Base-by-base conservation (phyloP, 192 early-diverging fungal species). In the Umbelopsis vinacea region DNA sequence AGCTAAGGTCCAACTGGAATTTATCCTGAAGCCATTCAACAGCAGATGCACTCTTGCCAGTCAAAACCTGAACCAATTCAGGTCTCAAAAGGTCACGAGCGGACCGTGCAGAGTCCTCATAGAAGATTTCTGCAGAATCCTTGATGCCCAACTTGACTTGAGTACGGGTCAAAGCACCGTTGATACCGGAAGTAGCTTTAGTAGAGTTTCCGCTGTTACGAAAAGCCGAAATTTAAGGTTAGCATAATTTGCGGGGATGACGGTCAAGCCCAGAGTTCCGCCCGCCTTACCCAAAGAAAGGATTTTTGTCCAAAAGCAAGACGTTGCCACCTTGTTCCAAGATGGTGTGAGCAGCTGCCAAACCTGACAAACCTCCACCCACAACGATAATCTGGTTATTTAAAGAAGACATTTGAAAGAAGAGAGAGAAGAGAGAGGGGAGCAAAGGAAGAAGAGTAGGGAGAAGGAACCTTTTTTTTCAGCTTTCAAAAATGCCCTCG, bases 101-200 rank as follows among this genome's bases (percentile, higher is more conserved):
- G 10, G 95, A 97, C 50, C 84, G 86, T 29, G 92, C 84, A n/a
- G 94, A 92, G 78, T 98, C 97, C 21, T 89, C 90, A 54, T 91
- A 90, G 79, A 98, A 97, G 69, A 88, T 86, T 40, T 92, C 91
- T 23, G 89, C 88, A 29, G 92, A 94, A 81, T 98, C 97, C 83
- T 87, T 77, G 70, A 93, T 89, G 12, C 84, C 84, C 43, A 80
- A 81, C 9, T 63, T 70, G 45, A 89, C 83, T 76, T 98, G 97
- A 52, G 94, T 93, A 57, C 85, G 87, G 48, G 97, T 98, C 43
- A 92, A 83, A 46, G 92, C 96, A 48, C 96, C 96, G 85, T 97
- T 98, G 81, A 98, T 98, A 69, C 97, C 97, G 6, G 96, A 97
- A 17, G 96, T 97, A 24, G 97, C 97, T 85, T 98, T 98, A 73